Conservation (phyloP, 495 filamentous ascomycete genomes). For the Trichoderma parareesei region DNA sequence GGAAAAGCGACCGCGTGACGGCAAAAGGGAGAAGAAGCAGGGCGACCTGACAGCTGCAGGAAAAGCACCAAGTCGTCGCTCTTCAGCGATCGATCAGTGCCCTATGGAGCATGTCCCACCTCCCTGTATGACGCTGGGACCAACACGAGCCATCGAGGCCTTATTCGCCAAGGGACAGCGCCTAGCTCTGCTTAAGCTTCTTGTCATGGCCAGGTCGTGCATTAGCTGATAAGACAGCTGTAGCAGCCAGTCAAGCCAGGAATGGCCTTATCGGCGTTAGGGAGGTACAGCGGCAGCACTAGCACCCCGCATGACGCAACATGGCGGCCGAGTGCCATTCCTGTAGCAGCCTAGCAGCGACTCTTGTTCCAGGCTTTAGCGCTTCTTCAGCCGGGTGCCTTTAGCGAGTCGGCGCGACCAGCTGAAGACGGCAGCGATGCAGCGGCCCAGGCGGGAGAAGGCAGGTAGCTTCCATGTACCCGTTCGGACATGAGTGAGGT, state of each 20-base stretch:
- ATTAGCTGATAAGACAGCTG: background rate
- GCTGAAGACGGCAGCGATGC: background rate
- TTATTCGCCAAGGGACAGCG: slow-evolving; percentile 1
- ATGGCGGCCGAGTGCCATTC: background rate
- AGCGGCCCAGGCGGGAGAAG: background rate
- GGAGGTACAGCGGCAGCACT: background rate
- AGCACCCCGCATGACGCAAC: slow-evolving; percentile 9
- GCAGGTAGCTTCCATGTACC: background rate
- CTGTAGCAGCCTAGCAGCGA: background rate
- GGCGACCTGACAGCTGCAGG: background rate
- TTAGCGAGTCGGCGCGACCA: background rate
- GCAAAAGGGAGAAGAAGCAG: background rate
- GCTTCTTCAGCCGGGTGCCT: background rate
- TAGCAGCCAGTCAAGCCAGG: background rate
- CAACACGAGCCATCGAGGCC: background rate
- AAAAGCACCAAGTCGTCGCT: background rate
- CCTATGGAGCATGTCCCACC: background rate
- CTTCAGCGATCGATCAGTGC: background rate
- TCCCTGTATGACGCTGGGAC: background rate
- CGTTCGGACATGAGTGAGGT: background rate
- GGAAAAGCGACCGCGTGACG: background rate
- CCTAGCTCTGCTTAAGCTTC: slow-evolving; percentile 4
- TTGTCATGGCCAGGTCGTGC: background rate
- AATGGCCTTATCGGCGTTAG: background rate
- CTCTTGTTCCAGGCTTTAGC: background rate